Evolutionary conservation across 306 rosid genomes (phyloP).

Genomic region (Leucaena leucocephala): DNA sequence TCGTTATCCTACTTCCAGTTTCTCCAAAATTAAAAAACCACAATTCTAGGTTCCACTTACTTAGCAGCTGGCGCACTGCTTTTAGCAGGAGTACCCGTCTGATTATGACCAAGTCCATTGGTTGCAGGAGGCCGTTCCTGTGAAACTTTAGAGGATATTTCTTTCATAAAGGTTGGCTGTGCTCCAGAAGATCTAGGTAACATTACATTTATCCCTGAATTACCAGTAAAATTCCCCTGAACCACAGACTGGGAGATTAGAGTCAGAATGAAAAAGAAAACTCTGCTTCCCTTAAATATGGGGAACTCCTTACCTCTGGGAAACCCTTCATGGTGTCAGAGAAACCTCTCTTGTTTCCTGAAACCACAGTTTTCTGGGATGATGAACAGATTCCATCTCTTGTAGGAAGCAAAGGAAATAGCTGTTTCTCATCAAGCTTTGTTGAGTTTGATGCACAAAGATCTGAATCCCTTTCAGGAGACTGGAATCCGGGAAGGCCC

Average conservation of each 20-base stretch:
- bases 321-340: constrained; percentile 80
- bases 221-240: constrained; percentile 74
- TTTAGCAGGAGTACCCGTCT: constrained; percentile 47
- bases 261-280: constrained; percentile 39
- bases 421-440: constrained; percentile 74
- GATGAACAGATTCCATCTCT: constrained; percentile 67
- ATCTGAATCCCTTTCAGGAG: constrained; percentile 68
- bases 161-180: constrained; percentile 58
- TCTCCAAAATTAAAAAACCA: constrained; percentile 1
- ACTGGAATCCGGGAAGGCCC: constrained; percentile 93
- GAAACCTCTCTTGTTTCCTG: constrained; percentile 89
- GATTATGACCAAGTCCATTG: constrained; percentile 56
- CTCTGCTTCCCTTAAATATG: constrained; percentile 45
- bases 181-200: constrained; percentile 67
- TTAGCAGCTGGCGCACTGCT: constrained; percentile 79
- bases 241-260: constrained; percentile 45
- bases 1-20: background rate
- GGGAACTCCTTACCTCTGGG: constrained; percentile 55
- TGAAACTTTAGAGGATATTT: constrained; percentile 55
- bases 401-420: constrained; percentile 84
- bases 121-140: constrained; percentile 71
- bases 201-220: constrained; percentile 55
- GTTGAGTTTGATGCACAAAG: constrained; percentile 47
- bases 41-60: constrained; percentile 51
- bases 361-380: constrained; percentile 63